Percentiles rank a stretch among this genome's conserved stretches.
Conservation (phyloP, 352 stramenopile genomes). For the Hyaloperonospora arabidopsidis region DNA sequence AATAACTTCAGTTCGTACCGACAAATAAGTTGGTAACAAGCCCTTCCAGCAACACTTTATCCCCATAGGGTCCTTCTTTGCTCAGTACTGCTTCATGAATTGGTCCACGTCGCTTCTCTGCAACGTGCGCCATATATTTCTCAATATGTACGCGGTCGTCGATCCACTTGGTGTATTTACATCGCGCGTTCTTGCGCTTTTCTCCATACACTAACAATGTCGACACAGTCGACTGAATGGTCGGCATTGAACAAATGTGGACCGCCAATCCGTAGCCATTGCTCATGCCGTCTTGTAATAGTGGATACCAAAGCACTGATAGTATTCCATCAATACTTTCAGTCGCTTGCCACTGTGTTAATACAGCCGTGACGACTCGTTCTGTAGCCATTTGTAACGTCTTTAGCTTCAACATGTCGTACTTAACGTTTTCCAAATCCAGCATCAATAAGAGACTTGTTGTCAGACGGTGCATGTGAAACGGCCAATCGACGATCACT, state of each 20-base stretch:
- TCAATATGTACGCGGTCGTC: conserved; percentile 44
- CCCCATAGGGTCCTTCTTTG: conserved; percentile 6
- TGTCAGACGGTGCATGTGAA: conserved; percentile 49
- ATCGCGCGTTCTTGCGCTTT: conserved; percentile 34
- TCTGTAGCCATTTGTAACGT: conserved; percentile 15
- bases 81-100: conserved; percentile 64
- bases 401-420: conserved; percentile 10
- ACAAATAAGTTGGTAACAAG: conserved; percentile 79
- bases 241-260: conserved; percentile 29
- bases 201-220: conserved; percentile 48
- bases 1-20: conserved; percentile 28
- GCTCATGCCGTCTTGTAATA: not conserved
- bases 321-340: conserved; percentile 45
- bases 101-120: conserved; percentile 10
- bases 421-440: conserved; percentile 1
- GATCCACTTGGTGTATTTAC: conserved; percentile 76
- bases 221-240: conserved; percentile 7
- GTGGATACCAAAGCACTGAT: conserved; percentile 50
- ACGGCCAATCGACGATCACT: conserved; percentile 40
- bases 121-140: conserved; percentile 20
- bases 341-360: conserved; percentile 8
- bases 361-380: conserved; percentile 5
- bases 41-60: conserved; percentile 54
- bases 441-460: conserved; percentile 14
- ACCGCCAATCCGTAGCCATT: conserved; percentile 32